These are phyloP conservation scores for Butyriboletus loyo DNA, from an alignment of 768 basidiomycete genomes.

Conservation along the genomic window DNA sequence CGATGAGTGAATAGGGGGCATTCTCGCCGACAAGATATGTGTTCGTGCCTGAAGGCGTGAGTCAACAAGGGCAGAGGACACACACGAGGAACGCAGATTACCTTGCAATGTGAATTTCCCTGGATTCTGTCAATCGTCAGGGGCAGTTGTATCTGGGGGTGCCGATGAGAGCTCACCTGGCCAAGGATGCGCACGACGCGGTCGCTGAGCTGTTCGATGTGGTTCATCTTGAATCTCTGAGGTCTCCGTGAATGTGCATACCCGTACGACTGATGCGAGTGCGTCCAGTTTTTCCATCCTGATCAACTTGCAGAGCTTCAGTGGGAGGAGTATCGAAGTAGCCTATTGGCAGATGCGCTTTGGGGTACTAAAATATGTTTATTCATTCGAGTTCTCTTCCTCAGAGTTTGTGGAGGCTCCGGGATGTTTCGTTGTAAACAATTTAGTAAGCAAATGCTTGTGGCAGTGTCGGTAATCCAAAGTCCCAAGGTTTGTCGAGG, in stretches of 20 bases:
- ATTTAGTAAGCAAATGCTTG: too few relatives aligned
- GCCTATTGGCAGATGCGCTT: too few relatives aligned
- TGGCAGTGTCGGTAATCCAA: too few relatives aligned
- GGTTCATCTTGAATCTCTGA: neutral
- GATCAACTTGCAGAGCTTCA: too few relatives aligned
- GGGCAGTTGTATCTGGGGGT: neutral
- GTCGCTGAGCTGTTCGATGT: slow-evolving; percentile 54
- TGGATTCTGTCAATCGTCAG: slow-evolving; percentile 58
- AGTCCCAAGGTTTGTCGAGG: neutral
- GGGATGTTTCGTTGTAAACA: too few relatives aligned
- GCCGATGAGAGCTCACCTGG: slow-evolving; percentile 58
- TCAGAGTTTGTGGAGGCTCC: too few relatives aligned
- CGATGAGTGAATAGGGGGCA: slow-evolving; percentile 75
- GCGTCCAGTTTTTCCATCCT: slow-evolving; percentile 51
- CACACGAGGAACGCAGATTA: slow-evolving; percentile 19
- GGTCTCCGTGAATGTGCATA: slow-evolving; percentile 23
- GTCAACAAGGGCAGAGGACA: neutral
- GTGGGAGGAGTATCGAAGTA: too few relatives aligned
- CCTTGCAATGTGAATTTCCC: slow-evolving; percentile 89
- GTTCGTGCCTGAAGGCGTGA: slow-evolving; percentile 67
- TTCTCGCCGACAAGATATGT: slow-evolving; percentile 77
- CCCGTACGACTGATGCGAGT: slow-evolving; percentile 53
- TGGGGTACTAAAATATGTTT: too few relatives aligned
- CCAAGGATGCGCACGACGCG: slow-evolving; percentile 68
- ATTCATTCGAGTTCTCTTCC: too few relatives aligned